Evolutionary conservation across 495 filamentous ascomycete genomes (phyloP), one percentile per base, ranked within the genome.

Genomic region (Aspergillus homomorphus): DNA sequence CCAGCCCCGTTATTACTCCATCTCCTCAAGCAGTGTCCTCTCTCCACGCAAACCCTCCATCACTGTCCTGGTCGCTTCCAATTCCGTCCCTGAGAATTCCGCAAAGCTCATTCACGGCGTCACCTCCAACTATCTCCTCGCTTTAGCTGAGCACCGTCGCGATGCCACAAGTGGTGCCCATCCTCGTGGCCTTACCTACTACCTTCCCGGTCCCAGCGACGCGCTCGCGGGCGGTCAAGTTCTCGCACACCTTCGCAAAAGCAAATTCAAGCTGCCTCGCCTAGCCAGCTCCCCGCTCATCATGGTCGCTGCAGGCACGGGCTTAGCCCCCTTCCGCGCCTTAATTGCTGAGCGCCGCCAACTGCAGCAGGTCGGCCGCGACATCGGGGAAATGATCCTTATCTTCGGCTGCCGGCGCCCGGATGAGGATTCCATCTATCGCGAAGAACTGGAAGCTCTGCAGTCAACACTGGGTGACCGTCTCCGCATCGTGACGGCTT

Each of bases 1-100:
- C 44, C 75, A 77, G 30, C 76, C 80, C 1, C 76, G 80, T 30
- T 79, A 77, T 66, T 83, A 83, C 66, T 82, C 79, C 52, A 83
- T 83, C 62, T 81, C 80, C 16, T 82, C 79, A 8, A 78, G 74
- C 26, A 75, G 73, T 15, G 66, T 79, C 8, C 65, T 81, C 42
- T 66, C 71, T 8, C 74, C 78, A 0, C 73, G 76, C 16, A 65
- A 70, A 38, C 63, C 73, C 20, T 66, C 76, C 6, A 73, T 81
- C 51, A 81, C 80, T 0, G 75, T 71, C 8, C 66, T 78, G 20
- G 76, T 79, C 18, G 65, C 71, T 15, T 66, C 68, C 28, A 65
- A 63, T 0, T 54, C 66, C 2, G 57, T 74, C 10, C 65, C 61
- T 3, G 64, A 63, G 1, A 66, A 66, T 43, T 19, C 66, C 19